phyloP scores from a whole-genome alignment of 2,329 filamentous ascomycete genomes.

The Penicillium griseofulvum region DNA sequence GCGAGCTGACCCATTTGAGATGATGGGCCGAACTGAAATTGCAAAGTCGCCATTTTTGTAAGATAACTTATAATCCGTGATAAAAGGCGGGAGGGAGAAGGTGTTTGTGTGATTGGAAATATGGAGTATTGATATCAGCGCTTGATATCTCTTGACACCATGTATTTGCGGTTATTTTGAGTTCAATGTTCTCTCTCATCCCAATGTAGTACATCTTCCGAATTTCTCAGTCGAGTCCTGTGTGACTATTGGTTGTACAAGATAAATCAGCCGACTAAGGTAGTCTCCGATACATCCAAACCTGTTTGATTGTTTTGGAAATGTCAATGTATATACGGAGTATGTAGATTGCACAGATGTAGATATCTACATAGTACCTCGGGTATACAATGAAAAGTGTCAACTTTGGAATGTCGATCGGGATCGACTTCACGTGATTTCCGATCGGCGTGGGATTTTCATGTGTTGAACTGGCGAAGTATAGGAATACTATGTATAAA shows the following conservation, averaged over 20 bases:
- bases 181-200: neutral
- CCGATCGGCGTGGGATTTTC: neutral
- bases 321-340: too few species aligned
- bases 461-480: too few species aligned
- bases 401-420: neutral
- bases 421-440: neutral
- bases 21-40: slow-evolving; percentile 5
- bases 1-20: neutral
- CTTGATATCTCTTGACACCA: neutral
- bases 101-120: slow-evolving; percentile 1
- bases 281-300: neutral
- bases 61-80: slow-evolving; percentile 13
- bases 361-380: too few species aligned
- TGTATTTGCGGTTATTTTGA: neutral
- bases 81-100: slow-evolving; percentile 2
- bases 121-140: neutral
- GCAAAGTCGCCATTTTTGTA: slow-evolving; percentile 10
- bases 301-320: neutral
- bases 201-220: slow-evolving; percentile 2
- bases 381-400: too few species aligned
- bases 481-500: too few species aligned
- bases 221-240: slow-evolving; percentile 12
- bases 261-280: neutral
- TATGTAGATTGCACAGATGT: too few species aligned
- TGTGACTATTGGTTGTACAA: slow-evolving; percentile 6